Evolutionary conservation across 129 eudicot species (phyloP), one percentile per base, ranked within the genome.

Genomic region (Solidago caesia): DNA sequence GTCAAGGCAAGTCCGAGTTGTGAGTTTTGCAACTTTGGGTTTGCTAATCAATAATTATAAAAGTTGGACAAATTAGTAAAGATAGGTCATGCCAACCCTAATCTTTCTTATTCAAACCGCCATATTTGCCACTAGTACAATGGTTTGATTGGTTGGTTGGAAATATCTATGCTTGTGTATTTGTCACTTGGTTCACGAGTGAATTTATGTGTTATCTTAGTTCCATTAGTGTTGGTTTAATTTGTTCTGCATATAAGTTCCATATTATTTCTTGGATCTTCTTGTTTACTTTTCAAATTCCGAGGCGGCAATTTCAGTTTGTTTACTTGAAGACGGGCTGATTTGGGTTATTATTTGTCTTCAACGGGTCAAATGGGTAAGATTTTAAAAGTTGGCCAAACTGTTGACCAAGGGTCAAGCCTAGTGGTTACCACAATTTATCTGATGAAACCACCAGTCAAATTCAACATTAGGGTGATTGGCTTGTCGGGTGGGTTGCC

Each of bases 151-250:
- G 16, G 16, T 21, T 14, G 14, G 12, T 53, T 53, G 16, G 25
- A 53, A 14, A 45, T 45, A 67, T 67, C 14, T 5, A 21, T 67
- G 21, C 7, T 16, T 67, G 10, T 42, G 33, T 71, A 45, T 13
- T 63, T 63, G 33, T 6, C 65, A 29, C 21, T 15, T 55, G 64
- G 75, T 41, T n/a, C 51, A 71, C 5, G 26, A 29, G 39, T 71
- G 27, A 48, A 39, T 52, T 10, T 53, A 71, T n/a, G 74, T 70
- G 46, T 39, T 33, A n/a, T 70, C 63, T 41, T 70, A 70, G 74
- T 21, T 52, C 15, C 11, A 15, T 39, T 11, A 48, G 27, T 41
- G 51, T 33, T 21, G 0, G 21, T 74, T 51, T 52, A 41, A 7
- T 44, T 44, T 44, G 56, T 44, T 67, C 44, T 45, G 13, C 39